Evolutionary conservation across 352 stramenopile genomes (phyloP), one percentile per base, ranked within the genome.

Genomic region (Globisporangium recalcitrans): DNA sequence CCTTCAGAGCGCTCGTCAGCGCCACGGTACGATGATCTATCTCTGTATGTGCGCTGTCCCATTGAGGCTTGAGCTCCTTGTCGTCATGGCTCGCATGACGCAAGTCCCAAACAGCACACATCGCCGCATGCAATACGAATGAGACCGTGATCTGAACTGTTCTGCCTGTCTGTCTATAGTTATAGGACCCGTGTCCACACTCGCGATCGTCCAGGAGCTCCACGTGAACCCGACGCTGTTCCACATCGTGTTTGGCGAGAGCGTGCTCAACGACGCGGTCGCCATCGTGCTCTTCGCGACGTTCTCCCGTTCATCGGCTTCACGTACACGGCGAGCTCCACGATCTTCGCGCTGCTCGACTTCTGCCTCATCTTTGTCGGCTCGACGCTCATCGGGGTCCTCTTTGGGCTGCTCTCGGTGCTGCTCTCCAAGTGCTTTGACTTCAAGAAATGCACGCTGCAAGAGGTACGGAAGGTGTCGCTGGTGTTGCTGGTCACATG

Each of bases 171-270:
- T 52, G 22, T 44, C 48, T 54, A 9, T 32, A 71, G 64, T n/a
- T n/a, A n/a, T n/a, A n/a, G 93, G 98, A 68, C 91, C 91, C 6
- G 93, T 98, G 29, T 96, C 88, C 19, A 97, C 89, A 42, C 73
- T 98, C 21, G 87, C 90, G 3, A 87, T 97, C 4, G 97, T 98
- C 72, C 85, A 96, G 65, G 83, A 93, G 60, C 81, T 95, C 0
- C 79, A 85, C 56, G 81, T 91, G 7, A 88, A 98, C 61, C 91
- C 91, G 34, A 92, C 83, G 52, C 72, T 98, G 6, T 98, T 98
- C 68, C 98, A 98, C 65, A 69, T 98, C 22, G 89, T 98, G 13
- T 98, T 98, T 84, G 95, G 93, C 51, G 95, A 98, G 74, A 96
- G 82, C 52, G 95, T 93, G 34, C 73, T 98, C 34, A 98, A 98